These are phyloP conservation scores for Elaeis guineensis DNA, from an alignment of 176 grass and related monocot genomes.

Conservation along the genomic window DNA sequence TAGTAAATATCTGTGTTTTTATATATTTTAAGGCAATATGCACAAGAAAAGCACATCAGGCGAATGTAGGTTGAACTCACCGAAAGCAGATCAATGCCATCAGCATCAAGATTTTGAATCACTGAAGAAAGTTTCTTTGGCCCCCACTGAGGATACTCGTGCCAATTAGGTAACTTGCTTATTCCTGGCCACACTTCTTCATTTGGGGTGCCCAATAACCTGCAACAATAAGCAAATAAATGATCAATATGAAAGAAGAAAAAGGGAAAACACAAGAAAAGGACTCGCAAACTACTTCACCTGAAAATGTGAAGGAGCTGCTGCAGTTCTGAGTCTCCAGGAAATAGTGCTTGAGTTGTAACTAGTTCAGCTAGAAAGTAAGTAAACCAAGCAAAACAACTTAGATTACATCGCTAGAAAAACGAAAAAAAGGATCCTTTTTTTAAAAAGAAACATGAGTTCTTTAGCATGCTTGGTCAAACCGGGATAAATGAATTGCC, in stretches of 20 bases:
- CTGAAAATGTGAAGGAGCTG: slow-evolving; percentile 98
- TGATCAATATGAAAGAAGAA: slow-evolving; percentile 1
- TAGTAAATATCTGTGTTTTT: too few species aligned
- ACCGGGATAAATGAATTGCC: not conserved
- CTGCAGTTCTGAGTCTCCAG: slow-evolving; percentile 84
- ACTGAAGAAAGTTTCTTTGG: slow-evolving; percentile 32
- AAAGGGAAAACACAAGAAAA: too few species aligned
- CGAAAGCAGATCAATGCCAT: slow-evolving; percentile 67
- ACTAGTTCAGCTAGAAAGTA: slow-evolving; percentile 64
- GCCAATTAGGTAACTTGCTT: slow-evolving; percentile 74
- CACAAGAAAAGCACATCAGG: too few species aligned
- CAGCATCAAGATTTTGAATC: slow-evolving; percentile 45
- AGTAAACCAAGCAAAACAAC: not conserved
- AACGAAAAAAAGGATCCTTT: too few species aligned
- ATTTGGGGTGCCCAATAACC: slow-evolving; percentile 84
- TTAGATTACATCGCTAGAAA: too few species aligned
- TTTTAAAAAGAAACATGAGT: too few species aligned
- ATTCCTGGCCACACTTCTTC: slow-evolving; percentile 86
- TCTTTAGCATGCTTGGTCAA: too few species aligned
- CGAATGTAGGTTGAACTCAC: slow-evolving; percentile 23
- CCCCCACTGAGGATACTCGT: slow-evolving; percentile 88
- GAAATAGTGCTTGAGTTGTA: slow-evolving; percentile 63
- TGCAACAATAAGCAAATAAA: slow-evolving; percentile 18
- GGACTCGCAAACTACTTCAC: slow-evolving; percentile 17
- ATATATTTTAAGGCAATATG: too few species aligned